Evolutionary conservation across 2,329 filamentous ascomycete species (phyloP).

Genomic region (Periconia macrospinosa): DNA sequence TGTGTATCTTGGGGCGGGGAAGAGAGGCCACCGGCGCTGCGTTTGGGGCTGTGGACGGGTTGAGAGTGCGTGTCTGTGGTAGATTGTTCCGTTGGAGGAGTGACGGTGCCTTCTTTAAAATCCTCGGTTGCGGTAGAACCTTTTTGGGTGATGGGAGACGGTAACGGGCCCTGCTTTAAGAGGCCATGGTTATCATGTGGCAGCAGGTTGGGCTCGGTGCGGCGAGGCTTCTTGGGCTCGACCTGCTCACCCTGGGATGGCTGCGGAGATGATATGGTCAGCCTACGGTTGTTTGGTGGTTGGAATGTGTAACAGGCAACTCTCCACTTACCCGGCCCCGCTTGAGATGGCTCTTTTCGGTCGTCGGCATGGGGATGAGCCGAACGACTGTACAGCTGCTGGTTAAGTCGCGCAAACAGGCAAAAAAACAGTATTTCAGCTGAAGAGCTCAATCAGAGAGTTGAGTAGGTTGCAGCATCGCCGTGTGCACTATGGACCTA

Average conservation of each 20-base stretch:
- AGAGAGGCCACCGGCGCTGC: constrained; percentile 46
- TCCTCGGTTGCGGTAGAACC: constrained; percentile 63
- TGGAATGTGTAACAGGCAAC: neutral
- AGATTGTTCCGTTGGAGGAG: constrained; percentile 56
- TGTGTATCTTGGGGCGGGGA: constrained; percentile 78
- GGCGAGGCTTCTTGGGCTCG: constrained; percentile 81
- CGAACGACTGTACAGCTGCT: constrained; percentile 1
- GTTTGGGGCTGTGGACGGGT: constrained; percentile 17
- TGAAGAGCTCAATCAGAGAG: constrained; percentile 21
- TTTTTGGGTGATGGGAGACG: constrained; percentile 76
- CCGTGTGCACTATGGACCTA: constrained; percentile 14
- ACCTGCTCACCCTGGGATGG: constrained; percentile 65
- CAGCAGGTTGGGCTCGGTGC: constrained; percentile 69
- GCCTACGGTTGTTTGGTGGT: constrained; percentile 9
- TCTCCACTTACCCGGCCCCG: constrained; percentile 67
- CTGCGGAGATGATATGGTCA: constrained; percentile 50
- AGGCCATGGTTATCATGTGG: constrained; percentile 56
- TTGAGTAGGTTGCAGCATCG: constrained; percentile 20
- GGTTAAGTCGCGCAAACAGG: no score
- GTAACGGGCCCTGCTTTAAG: constrained; percentile 62
- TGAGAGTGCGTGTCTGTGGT: constrained; percentile 48
- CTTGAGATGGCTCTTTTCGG: constrained; percentile 84
- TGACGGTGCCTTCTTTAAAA: constrained; percentile 71
- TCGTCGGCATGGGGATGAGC: constrained; percentile 53
- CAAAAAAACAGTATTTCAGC: constrained; percentile 19